phyloP scores from a whole-genome alignment of 208 protist species.

The Leptomonas seymouri region DNA sequence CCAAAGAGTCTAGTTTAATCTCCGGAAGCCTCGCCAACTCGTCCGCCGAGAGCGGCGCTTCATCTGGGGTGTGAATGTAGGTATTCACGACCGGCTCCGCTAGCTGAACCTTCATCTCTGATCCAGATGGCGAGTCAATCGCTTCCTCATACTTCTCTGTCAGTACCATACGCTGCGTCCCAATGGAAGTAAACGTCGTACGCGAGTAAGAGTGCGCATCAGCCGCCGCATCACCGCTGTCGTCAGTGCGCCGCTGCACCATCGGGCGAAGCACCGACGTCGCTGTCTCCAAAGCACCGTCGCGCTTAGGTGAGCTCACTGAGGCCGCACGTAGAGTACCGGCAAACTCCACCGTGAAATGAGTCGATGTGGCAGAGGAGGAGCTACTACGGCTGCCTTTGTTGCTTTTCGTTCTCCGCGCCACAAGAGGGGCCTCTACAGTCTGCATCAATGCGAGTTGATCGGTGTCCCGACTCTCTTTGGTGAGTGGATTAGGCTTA shows the following conservation, averaged over 20 bases:
- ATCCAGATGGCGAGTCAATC: background rate
- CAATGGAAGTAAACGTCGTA: constrained; percentile 1
- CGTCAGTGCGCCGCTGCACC: background rate
- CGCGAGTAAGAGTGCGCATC: background rate
- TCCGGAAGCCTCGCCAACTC: background rate
- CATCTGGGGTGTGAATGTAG: constrained; percentile 9
- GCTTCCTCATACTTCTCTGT: background rate
- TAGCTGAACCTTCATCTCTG: background rate
- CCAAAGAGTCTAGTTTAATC: no score
- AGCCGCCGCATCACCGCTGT: background rate
- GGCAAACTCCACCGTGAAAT: constrained; percentile 11
- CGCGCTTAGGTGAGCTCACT: background rate
- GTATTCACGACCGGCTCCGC: constrained; percentile 1
- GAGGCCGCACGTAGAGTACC: constrained; percentile 10
- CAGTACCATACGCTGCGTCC: background rate
- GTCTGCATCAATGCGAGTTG: background rate
- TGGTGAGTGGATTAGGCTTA: background rate
- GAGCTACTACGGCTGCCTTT: background rate
- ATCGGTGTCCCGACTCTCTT: background rate
- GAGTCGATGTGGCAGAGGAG: background rate
- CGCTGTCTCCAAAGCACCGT: constrained; percentile 10
- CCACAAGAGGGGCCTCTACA: background rate
- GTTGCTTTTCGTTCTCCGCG: background rate
- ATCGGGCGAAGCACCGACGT: constrained; percentile 25
- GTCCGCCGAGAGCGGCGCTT: background rate